Conservation (phyloP, 2,329 filamentous ascomycete genomes). For the Ophiostoma tasmaniense region DNA sequence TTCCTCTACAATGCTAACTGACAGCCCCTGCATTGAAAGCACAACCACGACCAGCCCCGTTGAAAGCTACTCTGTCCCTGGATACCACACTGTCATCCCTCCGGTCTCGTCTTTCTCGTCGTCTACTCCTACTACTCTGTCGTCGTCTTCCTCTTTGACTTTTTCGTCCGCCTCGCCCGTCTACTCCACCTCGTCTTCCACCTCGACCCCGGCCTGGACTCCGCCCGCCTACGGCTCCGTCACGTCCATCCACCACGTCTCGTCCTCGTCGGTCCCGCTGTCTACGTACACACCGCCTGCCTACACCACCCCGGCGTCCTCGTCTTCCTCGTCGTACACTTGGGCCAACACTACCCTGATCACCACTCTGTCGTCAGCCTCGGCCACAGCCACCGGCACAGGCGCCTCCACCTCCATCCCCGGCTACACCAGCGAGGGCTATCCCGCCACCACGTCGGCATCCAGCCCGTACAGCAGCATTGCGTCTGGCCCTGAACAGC, state of each 20-base stretch:
- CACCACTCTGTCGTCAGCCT: background rate
- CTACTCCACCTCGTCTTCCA: background rate
- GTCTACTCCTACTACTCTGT: background rate
- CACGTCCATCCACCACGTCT: background rate
- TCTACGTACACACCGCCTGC: background rate
- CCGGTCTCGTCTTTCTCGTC: background rate
- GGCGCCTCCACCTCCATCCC: background rate
- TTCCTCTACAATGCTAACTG: background rate
- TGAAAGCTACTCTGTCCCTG: background rate
- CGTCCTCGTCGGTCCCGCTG: background rate
- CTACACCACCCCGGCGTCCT: background rate
- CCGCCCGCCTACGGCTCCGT: background rate
- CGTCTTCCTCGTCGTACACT: background rate
- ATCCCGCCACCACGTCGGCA: background rate
- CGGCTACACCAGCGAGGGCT: slow-evolving; percentile 1
- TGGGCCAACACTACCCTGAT: slow-evolving; percentile 4
- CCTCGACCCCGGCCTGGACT: background rate
- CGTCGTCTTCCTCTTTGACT: background rate
- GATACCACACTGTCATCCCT: background rate
- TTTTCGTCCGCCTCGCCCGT: background rate
- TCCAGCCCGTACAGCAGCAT: background rate
- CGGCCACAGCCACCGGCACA: background rate
- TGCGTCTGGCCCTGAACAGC: background rate
- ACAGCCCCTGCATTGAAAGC: background rate
- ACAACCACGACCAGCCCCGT: background rate